Conservation (phyloP, 1,139 yeast genomes). For the Suhomyces yuchorum region DNA sequence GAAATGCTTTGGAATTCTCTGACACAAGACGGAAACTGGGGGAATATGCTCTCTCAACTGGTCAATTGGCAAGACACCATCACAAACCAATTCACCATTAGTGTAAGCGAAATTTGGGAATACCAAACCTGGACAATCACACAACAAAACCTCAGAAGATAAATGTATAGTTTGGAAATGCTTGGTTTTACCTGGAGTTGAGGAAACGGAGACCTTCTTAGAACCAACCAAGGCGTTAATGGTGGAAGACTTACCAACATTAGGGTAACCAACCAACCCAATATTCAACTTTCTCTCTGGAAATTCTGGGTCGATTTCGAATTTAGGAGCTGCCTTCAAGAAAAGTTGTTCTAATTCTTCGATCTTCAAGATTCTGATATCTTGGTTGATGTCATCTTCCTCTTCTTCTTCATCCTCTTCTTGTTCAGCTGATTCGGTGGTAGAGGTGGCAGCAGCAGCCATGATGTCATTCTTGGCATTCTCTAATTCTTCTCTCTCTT, state of each 20-base stretch:
- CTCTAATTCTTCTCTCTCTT: conserved; percentile 50
- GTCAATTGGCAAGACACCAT: conserved; percentile 97
- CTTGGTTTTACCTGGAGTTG: conserved; percentile 98
- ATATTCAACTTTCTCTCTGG: conserved; percentile 75
- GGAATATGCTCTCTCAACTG: conserved; percentile 94
- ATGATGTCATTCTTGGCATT: conserved; percentile 22
- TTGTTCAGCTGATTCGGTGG: too few relatives aligned
- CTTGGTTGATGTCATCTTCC: conserved; percentile 41
- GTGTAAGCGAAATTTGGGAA: conserved; percentile 98
- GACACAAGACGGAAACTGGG: conserved; percentile 82
- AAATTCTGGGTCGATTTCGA: conserved; percentile 52
- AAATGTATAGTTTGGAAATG: conserved; percentile 96
- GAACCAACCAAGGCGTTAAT: conserved; percentile 95
- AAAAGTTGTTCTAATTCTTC: conserved; percentile 84
- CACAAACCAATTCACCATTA: conserved; percentile 94
- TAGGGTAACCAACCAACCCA: conserved; percentile 96
- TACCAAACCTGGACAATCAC: conserved; percentile 99
- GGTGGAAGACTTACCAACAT: conserved; percentile 96
- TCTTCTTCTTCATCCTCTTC: conserved; percentile 22
- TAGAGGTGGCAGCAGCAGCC: conserved; percentile 1
- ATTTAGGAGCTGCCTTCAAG: conserved; percentile 75
- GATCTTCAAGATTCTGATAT: conserved; percentile 72
- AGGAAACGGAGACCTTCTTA: conserved; percentile 93
- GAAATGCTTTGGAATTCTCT: conserved; percentile 84
- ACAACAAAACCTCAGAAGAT: conserved; percentile 77